phyloP scores from a whole-genome alignment of 2,329 filamentous ascomycete genomes.

The Penicillium occitanis region DNA sequence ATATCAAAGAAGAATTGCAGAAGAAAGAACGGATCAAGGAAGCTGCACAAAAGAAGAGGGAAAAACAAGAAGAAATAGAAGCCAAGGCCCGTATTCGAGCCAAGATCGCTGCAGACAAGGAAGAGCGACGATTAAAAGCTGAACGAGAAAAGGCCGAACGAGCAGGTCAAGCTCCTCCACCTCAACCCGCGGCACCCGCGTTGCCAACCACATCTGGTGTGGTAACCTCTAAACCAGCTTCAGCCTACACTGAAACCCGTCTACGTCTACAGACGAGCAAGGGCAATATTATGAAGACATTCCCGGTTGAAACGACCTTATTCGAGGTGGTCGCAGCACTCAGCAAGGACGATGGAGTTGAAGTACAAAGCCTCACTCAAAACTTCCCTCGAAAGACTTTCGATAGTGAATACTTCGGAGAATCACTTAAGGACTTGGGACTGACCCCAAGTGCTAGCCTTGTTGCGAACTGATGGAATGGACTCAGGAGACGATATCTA shows the following conservation, averaged over 20 bases:
- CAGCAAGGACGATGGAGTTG: slow-evolving; percentile 65
- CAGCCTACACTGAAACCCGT: slow-evolving; percentile 75
- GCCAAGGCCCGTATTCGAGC: slow-evolving; percentile 88
- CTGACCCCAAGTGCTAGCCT: slow-evolving; percentile 88
- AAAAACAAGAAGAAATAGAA: slow-evolving; percentile 81
- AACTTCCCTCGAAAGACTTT: slow-evolving; percentile 88
- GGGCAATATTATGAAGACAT: slow-evolving; percentile 81
- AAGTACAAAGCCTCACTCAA: slow-evolving; percentile 74
- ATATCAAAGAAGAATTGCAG: slow-evolving; percentile 82
- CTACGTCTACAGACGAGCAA: slow-evolving; percentile 74
- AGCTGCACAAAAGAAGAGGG: slow-evolving; percentile 77
- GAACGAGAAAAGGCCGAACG: slow-evolving; percentile 81
- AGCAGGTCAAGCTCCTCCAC: slow-evolving; percentile 65
- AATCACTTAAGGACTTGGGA: slow-evolving; percentile 89
- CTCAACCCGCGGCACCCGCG: slow-evolving; percentile 39
- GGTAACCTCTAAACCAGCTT: slow-evolving; percentile 60
- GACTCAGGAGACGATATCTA: background rate
- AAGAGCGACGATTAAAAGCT: slow-evolving; percentile 78
- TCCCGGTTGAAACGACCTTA: slow-evolving; percentile 84
- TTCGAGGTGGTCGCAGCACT: slow-evolving; percentile 86
- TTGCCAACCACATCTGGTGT: slow-evolving; percentile 49
- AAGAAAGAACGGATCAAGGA: slow-evolving; percentile 92
- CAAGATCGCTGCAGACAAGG: slow-evolving; percentile 93
- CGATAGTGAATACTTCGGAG: slow-evolving; percentile 72
- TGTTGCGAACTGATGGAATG: slow-evolving; percentile 59